These are phyloP conservation scores for Hyparrhenia diplandra DNA, from an alignment of 176 grass and related monocot genomes.

Conservation along the genomic window DNA sequence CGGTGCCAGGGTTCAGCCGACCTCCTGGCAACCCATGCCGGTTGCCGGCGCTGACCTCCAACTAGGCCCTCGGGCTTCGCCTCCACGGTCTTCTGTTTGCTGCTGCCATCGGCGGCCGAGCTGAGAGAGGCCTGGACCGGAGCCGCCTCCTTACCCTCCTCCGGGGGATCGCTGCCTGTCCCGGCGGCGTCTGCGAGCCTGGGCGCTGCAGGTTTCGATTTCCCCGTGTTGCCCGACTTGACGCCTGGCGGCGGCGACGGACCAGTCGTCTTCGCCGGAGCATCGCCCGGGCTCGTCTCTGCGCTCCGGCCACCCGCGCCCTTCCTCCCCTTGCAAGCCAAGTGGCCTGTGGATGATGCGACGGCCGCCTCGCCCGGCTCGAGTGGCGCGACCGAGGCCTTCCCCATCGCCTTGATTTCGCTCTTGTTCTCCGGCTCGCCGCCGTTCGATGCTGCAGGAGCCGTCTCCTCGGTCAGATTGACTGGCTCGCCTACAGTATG, in stretches of 20 bases:
- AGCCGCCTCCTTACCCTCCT: not conserved
- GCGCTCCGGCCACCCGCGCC: not conserved
- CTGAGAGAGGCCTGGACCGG: not conserved
- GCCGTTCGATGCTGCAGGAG: not conserved
- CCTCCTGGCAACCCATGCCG: too few species aligned
- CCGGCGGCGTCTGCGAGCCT: not conserved
- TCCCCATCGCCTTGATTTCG: not conserved
- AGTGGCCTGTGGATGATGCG: not conserved
- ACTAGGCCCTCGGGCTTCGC: not conserved
- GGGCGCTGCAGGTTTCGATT: not conserved
- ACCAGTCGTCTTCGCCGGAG: not conserved
- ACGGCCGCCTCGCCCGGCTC: not conserved
- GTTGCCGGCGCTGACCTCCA: not conserved
- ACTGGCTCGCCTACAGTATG: not conserved
- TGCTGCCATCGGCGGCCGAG: not conserved
- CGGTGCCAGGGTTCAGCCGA: not conserved
- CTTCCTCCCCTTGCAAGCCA: not conserved
- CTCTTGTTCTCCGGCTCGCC: not conserved
- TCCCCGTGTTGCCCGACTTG: not conserved
- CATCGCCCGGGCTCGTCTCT: not conserved
- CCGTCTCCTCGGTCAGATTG: not conserved
- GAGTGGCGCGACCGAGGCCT: not conserved
- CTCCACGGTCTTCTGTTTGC: not conserved
- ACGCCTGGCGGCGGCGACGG: not conserved
- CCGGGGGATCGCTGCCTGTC: not conserved